These are phyloP conservation scores for Paecilomyces variotii DNA, from an alignment of 2,329 filamentous ascomycete species.

Conservation along the genomic window DNA sequence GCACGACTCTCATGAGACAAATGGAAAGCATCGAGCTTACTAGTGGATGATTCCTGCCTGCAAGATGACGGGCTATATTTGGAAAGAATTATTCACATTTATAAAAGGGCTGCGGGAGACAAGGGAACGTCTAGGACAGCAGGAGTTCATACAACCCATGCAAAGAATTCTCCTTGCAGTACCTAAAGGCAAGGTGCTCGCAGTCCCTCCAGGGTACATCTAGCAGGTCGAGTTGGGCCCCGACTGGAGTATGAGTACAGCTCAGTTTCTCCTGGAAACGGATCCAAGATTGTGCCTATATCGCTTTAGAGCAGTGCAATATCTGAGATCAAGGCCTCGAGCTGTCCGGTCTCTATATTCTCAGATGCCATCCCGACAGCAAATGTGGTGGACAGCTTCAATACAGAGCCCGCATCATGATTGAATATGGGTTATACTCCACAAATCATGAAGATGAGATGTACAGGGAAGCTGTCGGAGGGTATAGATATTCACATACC, in stretches of 20 bases:
- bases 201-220: background rate
- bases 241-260: background rate
- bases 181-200: background rate
- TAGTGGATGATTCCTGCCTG: conserved; percentile 18
- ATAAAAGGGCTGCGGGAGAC: too few relatives aligned
- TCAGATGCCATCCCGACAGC: background rate
- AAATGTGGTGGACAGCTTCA: background rate
- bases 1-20: conserved; percentile 43
- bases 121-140: background rate
- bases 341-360: background rate
- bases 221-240: background rate
- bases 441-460: too few relatives aligned
- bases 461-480: too few relatives aligned
- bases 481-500: too few relatives aligned
- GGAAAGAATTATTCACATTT: background rate
- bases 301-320: background rate
- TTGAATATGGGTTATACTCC: background rate
- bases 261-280: background rate
- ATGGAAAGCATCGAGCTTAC: conserved; percentile 42
- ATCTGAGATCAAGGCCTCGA: background rate
- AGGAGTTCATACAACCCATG: background rate
- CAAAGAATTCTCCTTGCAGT: background rate
- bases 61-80: background rate
- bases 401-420: background rate
- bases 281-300: background rate